Conservation (phyloP, 179 eudicot genomes). For the Beta corolliflora region DNA sequence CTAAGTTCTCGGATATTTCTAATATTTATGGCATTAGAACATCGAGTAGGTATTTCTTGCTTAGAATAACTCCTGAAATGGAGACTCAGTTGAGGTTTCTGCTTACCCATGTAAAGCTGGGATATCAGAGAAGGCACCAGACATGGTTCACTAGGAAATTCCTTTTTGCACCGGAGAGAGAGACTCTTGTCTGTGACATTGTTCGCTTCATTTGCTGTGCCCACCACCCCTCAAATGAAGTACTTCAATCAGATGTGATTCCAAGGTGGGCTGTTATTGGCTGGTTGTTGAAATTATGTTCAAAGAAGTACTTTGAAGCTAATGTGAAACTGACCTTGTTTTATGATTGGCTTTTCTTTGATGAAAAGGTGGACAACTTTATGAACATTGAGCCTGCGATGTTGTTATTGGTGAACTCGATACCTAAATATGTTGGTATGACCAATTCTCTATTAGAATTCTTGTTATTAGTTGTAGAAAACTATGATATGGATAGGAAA, state of each 20-base stretch:
- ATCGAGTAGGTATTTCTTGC: slow-evolving; percentile 60
- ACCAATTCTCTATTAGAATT: slow-evolving; percentile 77
- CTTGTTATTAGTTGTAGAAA: slow-evolving; percentile 60
- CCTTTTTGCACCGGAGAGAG: slow-evolving; percentile 58
- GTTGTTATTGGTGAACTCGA: slow-evolving; percentile 70
- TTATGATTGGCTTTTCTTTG: slow-evolving; percentile 93
- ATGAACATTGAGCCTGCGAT: slow-evolving; percentile 91
- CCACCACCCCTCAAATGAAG: slow-evolving; percentile 76
- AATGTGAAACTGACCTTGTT: slow-evolving; percentile 73
- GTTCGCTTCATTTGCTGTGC: slow-evolving; percentile 83
- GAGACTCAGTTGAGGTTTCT: slow-evolving; percentile 75
- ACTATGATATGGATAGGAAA: slow-evolving; percentile 70
- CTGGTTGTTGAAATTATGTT: slow-evolving; percentile 64
- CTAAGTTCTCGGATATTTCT: slow-evolving; percentile 54
- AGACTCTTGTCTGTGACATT: slow-evolving; percentile 61
- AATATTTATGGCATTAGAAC: slow-evolving; percentile 60
- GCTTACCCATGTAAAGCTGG: slow-evolving; percentile 73
- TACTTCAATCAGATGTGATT: slow-evolving; percentile 60
- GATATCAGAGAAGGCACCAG: slow-evolving; percentile 72
- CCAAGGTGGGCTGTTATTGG: slow-evolving; percentile 97
- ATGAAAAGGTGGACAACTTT: slow-evolving; percentile 62
- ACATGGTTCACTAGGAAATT: slow-evolving; percentile 77
- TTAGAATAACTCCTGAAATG: slow-evolving; percentile 83
- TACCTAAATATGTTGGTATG: slow-evolving; percentile 63
- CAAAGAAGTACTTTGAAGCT: slow-evolving; percentile 61